A percentile compares a stretch with the other conserved stretches of the same genome.
Conservation (phyloP, 2,329 filamentous ascomycete species). For the Cyphellophora attinorum region DNA sequence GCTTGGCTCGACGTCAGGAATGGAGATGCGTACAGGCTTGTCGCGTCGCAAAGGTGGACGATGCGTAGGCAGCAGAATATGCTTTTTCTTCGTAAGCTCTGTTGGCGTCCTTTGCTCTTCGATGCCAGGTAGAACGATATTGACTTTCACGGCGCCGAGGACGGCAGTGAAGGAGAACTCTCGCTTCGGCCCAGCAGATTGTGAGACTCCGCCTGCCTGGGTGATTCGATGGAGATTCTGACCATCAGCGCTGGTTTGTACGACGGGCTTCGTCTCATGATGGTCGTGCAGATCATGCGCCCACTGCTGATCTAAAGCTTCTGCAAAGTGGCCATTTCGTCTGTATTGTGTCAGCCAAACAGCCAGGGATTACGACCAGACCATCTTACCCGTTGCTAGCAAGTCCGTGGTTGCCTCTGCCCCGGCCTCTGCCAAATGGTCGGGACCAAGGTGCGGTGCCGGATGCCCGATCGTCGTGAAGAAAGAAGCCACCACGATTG, state of each 20-base stretch:
- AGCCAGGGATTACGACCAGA: neutral
- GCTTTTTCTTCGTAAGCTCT: constrained; percentile 73
- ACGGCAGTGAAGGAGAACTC: constrained; percentile 75
- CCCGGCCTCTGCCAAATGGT: constrained; percentile 56
- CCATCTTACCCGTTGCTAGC: constrained; percentile 42
- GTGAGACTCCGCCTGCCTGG: constrained; percentile 22
- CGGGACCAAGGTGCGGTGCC: constrained; percentile 48
- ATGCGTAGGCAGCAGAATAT: constrained; percentile 90
- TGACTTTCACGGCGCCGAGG: constrained; percentile 75
- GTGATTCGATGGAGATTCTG: constrained; percentile 21
- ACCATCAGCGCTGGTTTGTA: no score
- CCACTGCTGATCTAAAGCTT: constrained; percentile 43
- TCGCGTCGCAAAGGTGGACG: constrained; percentile 87
- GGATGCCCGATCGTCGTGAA: constrained; percentile 77
- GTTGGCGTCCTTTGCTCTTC: constrained; percentile 61
- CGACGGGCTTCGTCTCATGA: constrained; percentile 23
- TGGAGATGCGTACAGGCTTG: constrained; percentile 88
- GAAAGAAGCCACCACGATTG: constrained; percentile 89
- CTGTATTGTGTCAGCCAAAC: no score
- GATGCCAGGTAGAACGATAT: constrained; percentile 71
- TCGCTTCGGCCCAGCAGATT: constrained; percentile 53
- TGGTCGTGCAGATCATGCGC: constrained; percentile 86
- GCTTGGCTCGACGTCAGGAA: constrained; percentile 64
- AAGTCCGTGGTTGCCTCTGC: constrained; percentile 43
- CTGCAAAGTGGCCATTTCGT: constrained; percentile 5